Conservation (phyloP, 2,329 filamentous ascomycete genomes). For the Exophiala sideris region DNA sequence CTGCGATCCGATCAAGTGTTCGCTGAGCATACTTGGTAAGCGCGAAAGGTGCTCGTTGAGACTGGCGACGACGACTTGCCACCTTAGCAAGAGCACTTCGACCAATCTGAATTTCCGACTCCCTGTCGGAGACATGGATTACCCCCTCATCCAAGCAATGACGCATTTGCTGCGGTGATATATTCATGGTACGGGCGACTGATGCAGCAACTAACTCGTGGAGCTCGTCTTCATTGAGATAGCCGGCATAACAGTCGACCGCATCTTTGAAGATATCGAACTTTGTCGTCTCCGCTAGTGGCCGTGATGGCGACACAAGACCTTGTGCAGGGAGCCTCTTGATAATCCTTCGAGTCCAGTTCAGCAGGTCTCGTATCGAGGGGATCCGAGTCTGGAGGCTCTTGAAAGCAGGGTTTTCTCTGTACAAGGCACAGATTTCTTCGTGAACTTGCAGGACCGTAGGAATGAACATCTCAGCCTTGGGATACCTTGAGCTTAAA, state of each 20-base stretch:
- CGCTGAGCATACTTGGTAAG: constrained; percentile 81
- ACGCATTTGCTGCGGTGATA: constrained; percentile 76
- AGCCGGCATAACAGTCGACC: constrained; percentile 85
- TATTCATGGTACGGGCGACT: constrained; percentile 82
- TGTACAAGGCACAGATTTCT: constrained; percentile 39
- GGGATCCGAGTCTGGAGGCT: constrained; percentile 52
- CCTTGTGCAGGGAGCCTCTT: constrained; percentile 53
- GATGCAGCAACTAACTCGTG: constrained; percentile 60
- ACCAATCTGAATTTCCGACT: constrained; percentile 60
- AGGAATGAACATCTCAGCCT: constrained; percentile 57
- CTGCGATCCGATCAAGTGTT: constrained; percentile 82
- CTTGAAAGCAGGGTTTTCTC: constrained; percentile 15
- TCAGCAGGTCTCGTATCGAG: constrained; percentile 76
- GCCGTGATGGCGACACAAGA: background rate
- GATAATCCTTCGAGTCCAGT: constrained; percentile 79
- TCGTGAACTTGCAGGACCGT: constrained; percentile 58
- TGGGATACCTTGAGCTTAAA: constrained; percentile 66
- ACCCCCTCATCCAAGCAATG: constrained; percentile 69
- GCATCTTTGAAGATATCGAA: constrained; percentile 93
- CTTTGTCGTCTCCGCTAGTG: constrained; percentile 64
- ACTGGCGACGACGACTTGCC: constrained; percentile 37
- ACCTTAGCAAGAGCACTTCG: constrained; percentile 59
- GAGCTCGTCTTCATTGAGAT: constrained; percentile 64
- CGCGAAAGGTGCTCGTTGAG: constrained; percentile 61
- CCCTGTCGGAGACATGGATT: constrained; percentile 66